Evolutionary conservation across 768 basidiomycete genomes (phyloP), one percentile per base, ranked within the genome.

Genomic region (Plicaturopsis crispa): DNA sequence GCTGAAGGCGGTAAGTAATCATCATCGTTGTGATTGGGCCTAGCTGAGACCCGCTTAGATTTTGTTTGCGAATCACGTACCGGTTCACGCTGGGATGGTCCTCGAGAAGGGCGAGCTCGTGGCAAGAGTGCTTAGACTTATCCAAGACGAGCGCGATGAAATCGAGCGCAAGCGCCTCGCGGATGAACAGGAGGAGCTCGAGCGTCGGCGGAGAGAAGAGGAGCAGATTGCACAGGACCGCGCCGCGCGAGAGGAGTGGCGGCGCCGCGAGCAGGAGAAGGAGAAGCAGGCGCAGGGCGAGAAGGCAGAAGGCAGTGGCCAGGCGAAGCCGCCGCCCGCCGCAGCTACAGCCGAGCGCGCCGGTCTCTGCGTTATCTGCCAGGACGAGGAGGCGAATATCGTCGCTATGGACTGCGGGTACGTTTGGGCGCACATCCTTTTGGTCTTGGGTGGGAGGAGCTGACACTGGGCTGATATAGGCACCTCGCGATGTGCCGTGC

Each of bases 341-440:
- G 53, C 58, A 2, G 57, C 66, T 1, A 59, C 65, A 26, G 53
- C 72, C 10, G 85, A 88, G 44, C 72, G 80, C 17, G 72, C 74
- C 6, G 90, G 92, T 2, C 59, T 92, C 4, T 96, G 92, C 55
- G 87, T 94, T 0, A 74, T 96, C 7, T 96, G 92, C 52, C 91
- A 93, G 53, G 92, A 96, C 45, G 86, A 91, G 42, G 91, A 94
- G 46, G 91, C 92, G 0, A 91, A 85, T 47, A 86, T 96, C 41
- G 92, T 90, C 2, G 79, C 91, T 39, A 84, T 94, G 10, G 92
- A 96, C 59, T 96, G 92, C 74, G 92, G 92, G 83, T 88, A 55
- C 31, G 82, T 73, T 1, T 12, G 8, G 6, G 10, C 17, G 17
- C 38, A 20, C 28, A n/a, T n/a, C n/a, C n/a, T n/a, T n/a, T n/a